Conservation (phyloP, 2,329 filamentous ascomycete genomes). For the Dactylellina sp. region DNA sequence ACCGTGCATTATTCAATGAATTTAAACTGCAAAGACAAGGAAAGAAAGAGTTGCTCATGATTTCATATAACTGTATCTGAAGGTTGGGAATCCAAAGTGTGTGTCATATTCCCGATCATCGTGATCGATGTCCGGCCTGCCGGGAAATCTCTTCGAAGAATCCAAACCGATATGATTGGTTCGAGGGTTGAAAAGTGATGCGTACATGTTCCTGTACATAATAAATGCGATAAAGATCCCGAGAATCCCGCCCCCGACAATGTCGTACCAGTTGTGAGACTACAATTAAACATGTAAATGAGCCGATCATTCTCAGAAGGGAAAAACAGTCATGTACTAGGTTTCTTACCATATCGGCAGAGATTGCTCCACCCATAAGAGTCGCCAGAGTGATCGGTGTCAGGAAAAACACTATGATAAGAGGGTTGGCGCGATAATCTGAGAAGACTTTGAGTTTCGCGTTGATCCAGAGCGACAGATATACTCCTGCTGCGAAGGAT, state of each 20-base stretch:
- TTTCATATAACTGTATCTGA: slow-evolving; percentile 4
- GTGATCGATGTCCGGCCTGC: not conserved
- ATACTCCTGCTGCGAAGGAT: slow-evolving; percentile 42
- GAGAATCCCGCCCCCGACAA: slow-evolving; percentile 35
- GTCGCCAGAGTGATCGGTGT: slow-evolving; percentile 35
- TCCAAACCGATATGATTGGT: slow-evolving; percentile 44
- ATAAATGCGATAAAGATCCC: slow-evolving; percentile 37
- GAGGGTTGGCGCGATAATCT: slow-evolving; percentile 35
- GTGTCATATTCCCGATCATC: slow-evolving; percentile 25
- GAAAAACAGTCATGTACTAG: not conserved
- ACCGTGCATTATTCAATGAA: too few species aligned
- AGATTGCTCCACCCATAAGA: slow-evolving; percentile 51
- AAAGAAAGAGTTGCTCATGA: not conserved
- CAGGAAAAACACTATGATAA: slow-evolving; percentile 40
- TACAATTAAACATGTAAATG: slow-evolving; percentile 1
- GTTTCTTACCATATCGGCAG: slow-evolving; percentile 40
- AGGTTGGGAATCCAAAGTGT: slow-evolving; percentile 33
- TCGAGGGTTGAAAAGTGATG: slow-evolving; percentile 26
- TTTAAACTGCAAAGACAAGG: too few species aligned
- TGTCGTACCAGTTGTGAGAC: slow-evolving; percentile 52
- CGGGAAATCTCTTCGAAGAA: slow-evolving; percentile 23
- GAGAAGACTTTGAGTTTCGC: slow-evolving; percentile 48
- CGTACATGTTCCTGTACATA: slow-evolving; percentile 31
- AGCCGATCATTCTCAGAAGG: not conserved
- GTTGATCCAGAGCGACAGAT: slow-evolving; percentile 43